Evolutionary conservation across 495 filamentous ascomycete species (phyloP).

Genomic region (Lasiosphaeria miniovina): DNA sequence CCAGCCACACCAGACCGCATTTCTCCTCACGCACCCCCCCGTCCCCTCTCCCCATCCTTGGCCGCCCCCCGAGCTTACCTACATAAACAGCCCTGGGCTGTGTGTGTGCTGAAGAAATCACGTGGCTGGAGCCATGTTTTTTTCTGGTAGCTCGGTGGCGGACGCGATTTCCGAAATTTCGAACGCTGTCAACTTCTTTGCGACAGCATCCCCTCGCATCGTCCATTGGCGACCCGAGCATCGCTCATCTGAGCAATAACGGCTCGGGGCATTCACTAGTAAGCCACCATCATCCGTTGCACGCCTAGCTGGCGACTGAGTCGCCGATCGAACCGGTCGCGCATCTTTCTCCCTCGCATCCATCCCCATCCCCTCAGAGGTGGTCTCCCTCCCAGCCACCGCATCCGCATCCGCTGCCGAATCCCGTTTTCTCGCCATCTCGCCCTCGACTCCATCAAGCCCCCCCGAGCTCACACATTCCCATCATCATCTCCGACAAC

Average conservation of each 20-base stretch:
- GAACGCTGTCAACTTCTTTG: slow-evolving; percentile 29
- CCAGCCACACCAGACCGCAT: not conserved
- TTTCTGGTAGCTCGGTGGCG: slow-evolving; percentile 16
- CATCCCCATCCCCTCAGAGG: too few species aligned
- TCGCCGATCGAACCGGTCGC: not conserved
- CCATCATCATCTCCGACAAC: slow-evolving; percentile 1
- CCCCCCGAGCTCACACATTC: slow-evolving; percentile 8
- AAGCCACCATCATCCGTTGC: slow-evolving; percentile 15
- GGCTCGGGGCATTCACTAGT: slow-evolving; percentile 6
- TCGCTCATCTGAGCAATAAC: slow-evolving; percentile 17
- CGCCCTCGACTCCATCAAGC: not conserved
- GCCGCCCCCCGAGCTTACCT: not conserved
- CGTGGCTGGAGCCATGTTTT: slow-evolving; percentile 21
- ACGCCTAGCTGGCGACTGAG: not conserved
- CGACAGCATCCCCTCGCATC: slow-evolving; percentile 28
- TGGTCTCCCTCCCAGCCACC: slow-evolving; percentile 16
- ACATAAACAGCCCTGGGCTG: not conserved
- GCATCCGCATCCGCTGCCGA: not conserved
- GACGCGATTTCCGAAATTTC: slow-evolving; percentile 28
- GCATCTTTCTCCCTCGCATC: not conserved
- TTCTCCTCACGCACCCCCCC: not conserved
- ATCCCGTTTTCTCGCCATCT: not conserved
- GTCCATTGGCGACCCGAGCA: slow-evolving; percentile 30
- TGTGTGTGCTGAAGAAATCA: slow-evolving; percentile 15
- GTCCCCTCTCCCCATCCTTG: not conserved